A percentile compares a stretch with the other conserved stretches of the same genome.
phyloP scores from a whole-genome alignment of 768 basidiomycete genomes.

The Lentinula detonsa region DNA sequence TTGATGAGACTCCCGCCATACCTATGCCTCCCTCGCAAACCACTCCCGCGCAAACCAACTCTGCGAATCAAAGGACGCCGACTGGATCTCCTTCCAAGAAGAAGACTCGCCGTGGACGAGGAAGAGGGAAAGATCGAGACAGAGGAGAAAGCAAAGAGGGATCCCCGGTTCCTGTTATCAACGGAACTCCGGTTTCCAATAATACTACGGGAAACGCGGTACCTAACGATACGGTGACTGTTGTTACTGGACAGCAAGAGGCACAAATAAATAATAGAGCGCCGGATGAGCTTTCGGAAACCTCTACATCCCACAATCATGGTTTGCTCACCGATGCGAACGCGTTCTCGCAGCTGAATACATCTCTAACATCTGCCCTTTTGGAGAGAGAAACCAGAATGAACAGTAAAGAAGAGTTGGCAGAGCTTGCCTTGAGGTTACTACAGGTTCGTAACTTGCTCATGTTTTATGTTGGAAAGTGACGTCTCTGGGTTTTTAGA shows the following conservation, averaged over 20 bases:
- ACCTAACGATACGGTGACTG: neutral
- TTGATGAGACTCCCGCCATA: neutral
- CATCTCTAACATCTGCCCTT: neutral
- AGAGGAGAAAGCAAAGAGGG: neutral
- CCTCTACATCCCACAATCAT: neutral
- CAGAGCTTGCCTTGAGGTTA: neutral
- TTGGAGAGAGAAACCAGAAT: neutral
- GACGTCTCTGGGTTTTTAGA: neutral
- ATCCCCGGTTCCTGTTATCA: neutral
- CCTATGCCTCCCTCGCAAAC: neutral
- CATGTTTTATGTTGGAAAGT: neutral
- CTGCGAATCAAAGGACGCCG: neutral
- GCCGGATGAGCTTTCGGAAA: neutral
- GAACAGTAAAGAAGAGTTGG: neutral
- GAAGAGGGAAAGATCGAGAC: neutral
- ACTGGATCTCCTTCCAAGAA: neutral
- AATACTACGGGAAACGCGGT: neutral
- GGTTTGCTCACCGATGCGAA: no score
- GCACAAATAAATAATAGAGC: neutral
- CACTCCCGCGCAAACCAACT: no score
- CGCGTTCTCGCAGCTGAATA: neutral
- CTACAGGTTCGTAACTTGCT: neutral
- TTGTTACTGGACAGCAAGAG: neutral
- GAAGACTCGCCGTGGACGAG: constrained; percentile 1
- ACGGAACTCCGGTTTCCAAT: neutral